Evolutionary conservation across 345 rosid species (phyloP).

Genomic region (Diplotaxis tenuifolia): DNA sequence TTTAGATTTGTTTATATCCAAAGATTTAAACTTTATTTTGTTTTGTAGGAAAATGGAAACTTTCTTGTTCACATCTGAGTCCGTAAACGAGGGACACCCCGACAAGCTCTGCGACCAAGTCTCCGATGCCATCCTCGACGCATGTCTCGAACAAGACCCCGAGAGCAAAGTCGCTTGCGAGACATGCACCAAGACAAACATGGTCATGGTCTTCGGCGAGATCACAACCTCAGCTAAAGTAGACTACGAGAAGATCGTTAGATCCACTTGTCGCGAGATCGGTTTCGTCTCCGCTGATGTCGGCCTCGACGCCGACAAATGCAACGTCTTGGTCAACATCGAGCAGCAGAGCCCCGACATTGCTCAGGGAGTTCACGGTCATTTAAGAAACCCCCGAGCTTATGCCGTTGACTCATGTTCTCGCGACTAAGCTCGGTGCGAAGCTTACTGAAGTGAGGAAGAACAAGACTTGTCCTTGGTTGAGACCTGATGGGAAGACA

Average conservation of each 20-base stretch:
- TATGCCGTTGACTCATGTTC: slow-evolving; percentile 77
- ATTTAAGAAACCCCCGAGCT: slow-evolving; percentile 70
- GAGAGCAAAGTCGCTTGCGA: slow-evolving; percentile 86
- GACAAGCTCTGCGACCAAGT: slow-evolving; percentile 86
- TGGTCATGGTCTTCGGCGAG: slow-evolving; percentile 88
- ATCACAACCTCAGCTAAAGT: slow-evolving; percentile 72
- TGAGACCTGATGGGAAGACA: slow-evolving; percentile 87
- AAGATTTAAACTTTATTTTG: background rate
- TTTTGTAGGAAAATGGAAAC: slow-evolving; percentile 35
- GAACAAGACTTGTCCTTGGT: slow-evolving; percentile 73
- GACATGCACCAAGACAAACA: slow-evolving; percentile 79
- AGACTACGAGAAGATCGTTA: slow-evolving; percentile 69
- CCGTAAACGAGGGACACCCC: slow-evolving; percentile 83
- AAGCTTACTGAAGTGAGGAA: slow-evolving; percentile 80
- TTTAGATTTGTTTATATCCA: background rate
- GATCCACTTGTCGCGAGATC: slow-evolving; percentile 72
- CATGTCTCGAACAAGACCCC: slow-evolving; percentile 78
- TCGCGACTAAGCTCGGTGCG: slow-evolving; percentile 80
- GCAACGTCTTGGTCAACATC: slow-evolving; percentile 72
- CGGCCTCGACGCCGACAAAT: slow-evolving; percentile 73
- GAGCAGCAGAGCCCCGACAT: slow-evolving; percentile 84
- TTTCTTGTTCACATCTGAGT: slow-evolving; percentile 76
- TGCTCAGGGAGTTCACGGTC: slow-evolving; percentile 86
- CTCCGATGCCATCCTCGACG: slow-evolving; percentile 81
- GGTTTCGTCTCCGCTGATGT: slow-evolving; percentile 71